Percentiles rank a stretch among this genome's conserved stretches.
phyloP scores from a whole-genome alignment of 2,329 filamentous ascomycete genomes.

The Dothideomycetes sp. region DNA sequence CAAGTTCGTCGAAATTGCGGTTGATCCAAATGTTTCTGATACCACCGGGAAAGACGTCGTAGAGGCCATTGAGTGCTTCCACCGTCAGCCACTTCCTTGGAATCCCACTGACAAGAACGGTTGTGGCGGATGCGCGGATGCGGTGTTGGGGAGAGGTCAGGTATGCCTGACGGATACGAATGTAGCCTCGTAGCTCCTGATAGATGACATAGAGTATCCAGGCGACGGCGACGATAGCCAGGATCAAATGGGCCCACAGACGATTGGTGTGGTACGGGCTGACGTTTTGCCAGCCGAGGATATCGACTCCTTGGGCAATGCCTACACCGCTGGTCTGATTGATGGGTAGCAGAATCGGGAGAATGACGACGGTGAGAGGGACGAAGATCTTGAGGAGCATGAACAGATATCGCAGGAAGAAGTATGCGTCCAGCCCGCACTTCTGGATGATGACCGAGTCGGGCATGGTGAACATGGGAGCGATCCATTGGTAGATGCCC shows the following conservation, averaged over 20 bases:
- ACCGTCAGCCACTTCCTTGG: constrained; percentile 82
- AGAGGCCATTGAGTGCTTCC: constrained; percentile 70
- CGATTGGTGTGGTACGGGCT: constrained; percentile 50
- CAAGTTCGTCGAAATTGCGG: constrained; percentile 69
- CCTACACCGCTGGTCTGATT: constrained; percentile 59
- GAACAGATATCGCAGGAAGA: constrained; percentile 84
- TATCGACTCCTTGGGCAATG: constrained; percentile 56
- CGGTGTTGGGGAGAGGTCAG: constrained; percentile 91
- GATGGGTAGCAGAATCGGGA: constrained; percentile 77
- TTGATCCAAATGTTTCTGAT: constrained; percentile 97
- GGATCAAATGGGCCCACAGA: constrained; percentile 74
- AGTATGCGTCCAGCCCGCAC: constrained; percentile 92
- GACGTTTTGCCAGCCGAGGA: constrained; percentile 83
- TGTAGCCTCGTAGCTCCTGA: constrained; percentile 72
- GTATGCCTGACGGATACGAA: constrained; percentile 88
- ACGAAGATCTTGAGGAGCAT: constrained; percentile 86
- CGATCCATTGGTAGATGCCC: constrained; percentile 43
- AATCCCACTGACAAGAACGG: constrained; percentile 84
- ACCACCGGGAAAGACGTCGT: constrained; percentile 92
- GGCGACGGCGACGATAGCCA: constrained; percentile 65
- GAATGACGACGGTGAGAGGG: constrained; percentile 63
- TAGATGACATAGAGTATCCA: constrained; percentile 88
- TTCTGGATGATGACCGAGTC: constrained; percentile 85
- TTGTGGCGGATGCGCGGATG: constrained; percentile 85
- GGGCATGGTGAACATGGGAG: constrained; percentile 53